A percentile compares a stretch with the other conserved stretches of the same genome.
phyloP scores from a whole-genome alignment of 2,329 filamentous ascomycete species.

The Hypoxylon sp. region DNA sequence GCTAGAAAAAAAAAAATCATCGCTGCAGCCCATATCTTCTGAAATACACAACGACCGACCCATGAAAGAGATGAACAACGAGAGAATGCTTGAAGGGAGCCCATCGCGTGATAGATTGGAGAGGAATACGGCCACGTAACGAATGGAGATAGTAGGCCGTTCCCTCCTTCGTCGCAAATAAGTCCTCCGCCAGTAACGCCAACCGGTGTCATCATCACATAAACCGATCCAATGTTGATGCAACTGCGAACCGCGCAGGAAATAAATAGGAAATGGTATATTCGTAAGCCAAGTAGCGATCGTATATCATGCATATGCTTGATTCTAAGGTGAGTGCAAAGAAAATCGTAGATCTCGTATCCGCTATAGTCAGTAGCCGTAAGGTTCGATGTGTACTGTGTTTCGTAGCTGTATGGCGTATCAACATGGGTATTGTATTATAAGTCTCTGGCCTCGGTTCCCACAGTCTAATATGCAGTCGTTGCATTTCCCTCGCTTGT shows the following conservation, averaged over 20 bases:
- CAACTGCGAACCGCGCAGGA: slow-evolving; percentile 31
- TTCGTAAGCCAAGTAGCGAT: slow-evolving; percentile 41
- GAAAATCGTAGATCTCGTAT: slow-evolving; percentile 32
- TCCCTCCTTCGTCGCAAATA: slow-evolving; percentile 41
- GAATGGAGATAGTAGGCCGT: slow-evolving; percentile 47
- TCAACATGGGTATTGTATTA: slow-evolving; percentile 1
- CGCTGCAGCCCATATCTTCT: slow-evolving; percentile 39
- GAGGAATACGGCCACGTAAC: slow-evolving; percentile 47
- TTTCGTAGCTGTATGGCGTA: slow-evolving; percentile 13
- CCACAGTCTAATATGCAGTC: slow-evolving; percentile 49
- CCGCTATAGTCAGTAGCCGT: slow-evolving; percentile 13
- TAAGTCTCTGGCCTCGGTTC: slow-evolving; percentile 6
- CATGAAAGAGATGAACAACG: slow-evolving; percentile 27
- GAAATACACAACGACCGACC: slow-evolving; percentile 32
- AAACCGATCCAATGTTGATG: slow-evolving; percentile 41
- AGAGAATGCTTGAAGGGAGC: slow-evolving; percentile 20
- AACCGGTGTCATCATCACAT: slow-evolving; percentile 41
- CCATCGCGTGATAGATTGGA: slow-evolving; percentile 22
- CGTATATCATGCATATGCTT: slow-evolving; percentile 43
- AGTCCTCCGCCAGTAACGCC: slow-evolving; percentile 47
- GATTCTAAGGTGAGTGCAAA: slow-evolving; percentile 29
- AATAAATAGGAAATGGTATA: slow-evolving; percentile 39
- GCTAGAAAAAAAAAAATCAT: slow-evolving; percentile 41
- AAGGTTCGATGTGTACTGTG: slow-evolving; percentile 18
- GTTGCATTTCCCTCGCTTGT: slow-evolving; percentile 66